Conservation (phyloP, 345 rosid genomes). For the Hibiscus syriacus region DNA sequence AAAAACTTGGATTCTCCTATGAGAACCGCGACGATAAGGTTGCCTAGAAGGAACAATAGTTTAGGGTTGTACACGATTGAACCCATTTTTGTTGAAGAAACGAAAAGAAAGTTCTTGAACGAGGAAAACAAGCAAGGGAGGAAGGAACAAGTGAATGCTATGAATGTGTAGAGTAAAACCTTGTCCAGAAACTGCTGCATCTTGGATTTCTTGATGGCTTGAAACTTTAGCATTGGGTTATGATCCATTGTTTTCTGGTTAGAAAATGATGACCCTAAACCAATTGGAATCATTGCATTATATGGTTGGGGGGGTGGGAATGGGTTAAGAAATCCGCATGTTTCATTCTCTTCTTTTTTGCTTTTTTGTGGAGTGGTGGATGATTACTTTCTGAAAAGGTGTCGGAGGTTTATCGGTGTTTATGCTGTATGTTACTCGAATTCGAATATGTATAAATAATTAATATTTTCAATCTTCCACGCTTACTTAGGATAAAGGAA, state of each 20-base stretch:
- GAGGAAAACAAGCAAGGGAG: conserved; percentile 23
- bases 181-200: conserved; percentile 21
- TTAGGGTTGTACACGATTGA: conserved; percentile 25
- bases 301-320: conserved; percentile 19
- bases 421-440: background rate
- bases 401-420: conserved; percentile 14
- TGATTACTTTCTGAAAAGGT: conserved; percentile 25
- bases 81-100: conserved; percentile 23
- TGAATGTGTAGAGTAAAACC: conserved; percentile 16
- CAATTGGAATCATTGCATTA: conserved; percentile 10
- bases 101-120: conserved; percentile 16
- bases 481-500: too few relatives aligned
- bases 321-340: conserved; percentile 12
- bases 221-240: conserved; percentile 21
- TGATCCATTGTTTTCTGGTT: conserved; percentile 16
- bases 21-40: conserved; percentile 44
- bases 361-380: background rate
- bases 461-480: too few relatives aligned
- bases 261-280: conserved; percentile 4
- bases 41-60: conserved; percentile 43
- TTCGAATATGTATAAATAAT: background rate
- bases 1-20: conserved; percentile 42
- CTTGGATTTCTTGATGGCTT: conserved; percentile 29
- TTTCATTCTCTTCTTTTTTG: conserved; percentile 3
- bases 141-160: conserved; percentile 25